These are phyloP conservation scores for Trichoderma sp. DNA, from an alignment of 2,329 filamentous ascomycete species.

Conservation along the genomic window DNA sequence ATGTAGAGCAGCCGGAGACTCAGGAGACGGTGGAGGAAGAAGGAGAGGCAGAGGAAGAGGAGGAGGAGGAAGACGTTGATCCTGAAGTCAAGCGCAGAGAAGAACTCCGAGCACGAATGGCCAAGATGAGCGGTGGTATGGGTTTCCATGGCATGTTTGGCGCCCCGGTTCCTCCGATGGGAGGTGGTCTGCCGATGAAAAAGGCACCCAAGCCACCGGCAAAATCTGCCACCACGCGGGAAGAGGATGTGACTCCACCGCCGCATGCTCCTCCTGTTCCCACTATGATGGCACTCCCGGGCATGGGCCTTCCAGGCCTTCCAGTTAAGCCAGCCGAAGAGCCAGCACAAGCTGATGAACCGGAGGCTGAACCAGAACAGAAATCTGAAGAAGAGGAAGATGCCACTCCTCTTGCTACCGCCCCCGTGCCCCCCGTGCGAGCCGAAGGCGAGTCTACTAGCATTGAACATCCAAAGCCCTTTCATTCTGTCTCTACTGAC, in stretches of 20 bases:
- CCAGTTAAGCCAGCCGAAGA: constrained; percentile 47
- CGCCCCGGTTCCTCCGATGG: constrained; percentile 64
- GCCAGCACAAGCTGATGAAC: constrained; percentile 38
- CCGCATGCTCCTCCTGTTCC: constrained; percentile 53
- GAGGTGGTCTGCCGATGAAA: constrained; percentile 48
- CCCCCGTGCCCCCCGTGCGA: constrained; percentile 25
- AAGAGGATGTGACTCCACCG: constrained; percentile 45
- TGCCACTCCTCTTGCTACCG: constrained; percentile 36
- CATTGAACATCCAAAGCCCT: not conserved
- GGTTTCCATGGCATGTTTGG: constrained; percentile 95
- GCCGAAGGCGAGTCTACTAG: constrained; percentile 25
- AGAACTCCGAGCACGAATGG: constrained; percentile 91
- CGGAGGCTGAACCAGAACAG: constrained; percentile 30
- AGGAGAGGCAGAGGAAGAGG: constrained; percentile 63
- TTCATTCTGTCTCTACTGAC: constrained; percentile 26
- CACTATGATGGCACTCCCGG: constrained; percentile 65
- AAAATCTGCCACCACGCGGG: constrained; percentile 42
- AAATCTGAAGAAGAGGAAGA: constrained; percentile 26
- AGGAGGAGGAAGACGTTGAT: constrained; percentile 81
- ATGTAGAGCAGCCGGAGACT: constrained; percentile 54
- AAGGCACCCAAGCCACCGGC: constrained; percentile 47
- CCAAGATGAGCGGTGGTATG: constrained; percentile 97
- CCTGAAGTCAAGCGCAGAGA: constrained; percentile 82
- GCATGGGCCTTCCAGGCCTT: constrained; percentile 47
- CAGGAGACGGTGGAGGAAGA: constrained; percentile 48